Evolutionary conservation across 1,284 basidiomycete genomes (phyloP), one percentile per base, ranked within the genome.

Genomic region (Ceratobasidium sp.): DNA sequence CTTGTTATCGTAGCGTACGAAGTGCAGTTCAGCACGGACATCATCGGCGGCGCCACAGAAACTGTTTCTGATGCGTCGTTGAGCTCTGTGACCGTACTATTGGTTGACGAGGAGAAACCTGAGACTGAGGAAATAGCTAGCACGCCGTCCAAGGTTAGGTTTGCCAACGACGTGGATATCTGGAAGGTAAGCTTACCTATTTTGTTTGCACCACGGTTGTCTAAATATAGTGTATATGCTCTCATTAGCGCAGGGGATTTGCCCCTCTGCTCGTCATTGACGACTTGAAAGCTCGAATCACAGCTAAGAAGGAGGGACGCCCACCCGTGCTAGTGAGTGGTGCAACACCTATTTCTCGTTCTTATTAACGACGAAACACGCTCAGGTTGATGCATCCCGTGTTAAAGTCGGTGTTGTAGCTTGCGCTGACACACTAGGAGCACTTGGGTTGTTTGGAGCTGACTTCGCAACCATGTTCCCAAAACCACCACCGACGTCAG

Each of bases 1-100:
- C 74, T 92, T 6, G 87, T 92, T 1, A 72, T 91, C 1, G 86
- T 91, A 73, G 77, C 95, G n/a, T 89, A 87, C 28, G 87, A 89
- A 23, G 77, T 89, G 1, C 85, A 89, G 18, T 85, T 94, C 73
- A 84, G 86, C 30, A 93, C 93, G 0, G 89, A 92, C 70, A 80
- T 97, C 7, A 82, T 91, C 47, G 92, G 91, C 41, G 87, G 88
- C 54, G 88, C 88, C 0, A 82, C 86, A 0, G 86, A 90, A 54
- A 85, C 84, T 11, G 81, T 82, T 0, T 84, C 93, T 59, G 82
- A 84, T 52, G 76, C 91, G 16, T 81, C 80, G 13, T 79, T 89
- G 18, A 82, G 84, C 7, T 82, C 84, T 14, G 82, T 81, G 32
- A 82, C 80, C 0, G 70, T 92, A 1, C 82, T 94, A 47, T 84